Conservation (phyloP, 1,284 basidiomycete species). For the Leccinum cinnamomeum region DNA sequence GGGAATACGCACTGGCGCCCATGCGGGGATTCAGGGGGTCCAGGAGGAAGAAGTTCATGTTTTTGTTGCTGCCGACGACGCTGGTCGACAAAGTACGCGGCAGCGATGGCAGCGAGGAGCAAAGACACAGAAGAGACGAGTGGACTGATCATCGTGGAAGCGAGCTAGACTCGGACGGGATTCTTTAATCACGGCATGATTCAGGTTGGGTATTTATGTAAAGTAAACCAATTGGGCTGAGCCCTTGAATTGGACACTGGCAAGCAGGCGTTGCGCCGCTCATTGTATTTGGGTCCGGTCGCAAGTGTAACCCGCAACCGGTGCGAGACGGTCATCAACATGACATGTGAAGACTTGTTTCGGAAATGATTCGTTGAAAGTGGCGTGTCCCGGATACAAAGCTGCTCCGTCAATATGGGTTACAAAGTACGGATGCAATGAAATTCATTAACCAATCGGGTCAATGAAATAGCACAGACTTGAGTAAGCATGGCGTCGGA, state of each 20-base stretch:
- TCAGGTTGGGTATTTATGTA: neutral
- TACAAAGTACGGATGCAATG: too few species aligned
- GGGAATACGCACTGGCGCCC: conserved; percentile 18
- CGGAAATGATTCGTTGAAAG: too few species aligned
- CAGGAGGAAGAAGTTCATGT: conserved; percentile 22
- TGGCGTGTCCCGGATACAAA: too few species aligned
- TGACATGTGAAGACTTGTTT: too few species aligned
- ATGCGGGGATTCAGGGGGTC: conserved; percentile 26
- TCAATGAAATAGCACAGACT: too few species aligned
- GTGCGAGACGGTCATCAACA: neutral
- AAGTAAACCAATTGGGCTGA: neutral
- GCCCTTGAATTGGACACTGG: neutral
- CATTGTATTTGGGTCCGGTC: neutral
- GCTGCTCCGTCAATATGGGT: too few species aligned
- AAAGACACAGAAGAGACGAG: neutral
- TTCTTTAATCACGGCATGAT: neutral
- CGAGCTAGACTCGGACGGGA: neutral
- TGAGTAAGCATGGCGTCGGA: too few species aligned
- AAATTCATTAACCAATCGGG: too few species aligned
- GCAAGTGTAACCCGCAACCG: neutral
- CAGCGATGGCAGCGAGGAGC: neutral
- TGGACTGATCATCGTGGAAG: neutral
- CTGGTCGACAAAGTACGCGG: conserved; percentile 11
- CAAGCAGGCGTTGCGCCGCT: neutral
- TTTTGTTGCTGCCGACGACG: conserved; percentile 6